phyloP scores from a whole-genome alignment of 148 eudicot species.

The Rhododendron simsii region DNA sequence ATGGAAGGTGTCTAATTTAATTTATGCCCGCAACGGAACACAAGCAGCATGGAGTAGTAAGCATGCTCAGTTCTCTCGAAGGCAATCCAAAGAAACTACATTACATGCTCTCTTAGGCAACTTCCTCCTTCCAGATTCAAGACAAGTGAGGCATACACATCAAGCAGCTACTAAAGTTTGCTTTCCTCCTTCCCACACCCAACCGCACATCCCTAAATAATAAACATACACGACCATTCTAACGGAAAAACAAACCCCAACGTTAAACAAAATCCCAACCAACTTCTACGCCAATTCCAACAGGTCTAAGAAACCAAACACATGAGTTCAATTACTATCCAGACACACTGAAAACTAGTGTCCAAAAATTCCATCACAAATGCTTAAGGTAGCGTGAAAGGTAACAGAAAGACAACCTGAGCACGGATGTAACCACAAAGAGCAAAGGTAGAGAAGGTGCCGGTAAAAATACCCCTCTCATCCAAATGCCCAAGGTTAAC shows the following conservation, averaged over 20 bases:
- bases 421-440: conserved; percentile 81
- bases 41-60: neutral
- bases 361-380: neutral
- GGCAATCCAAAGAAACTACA: conserved; percentile 3
- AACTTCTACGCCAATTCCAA: neutral
- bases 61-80: conserved; percentile 15
- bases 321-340: neutral
- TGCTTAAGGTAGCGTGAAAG: neutral
- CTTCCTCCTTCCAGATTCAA: neutral
- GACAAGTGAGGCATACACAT: neutral
- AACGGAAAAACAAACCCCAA: neutral
- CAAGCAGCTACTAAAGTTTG: neutral
- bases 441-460: conserved; percentile 66
- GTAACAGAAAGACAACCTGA: conserved; percentile 40
- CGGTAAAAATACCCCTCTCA: conserved; percentile 61
- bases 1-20: neutral
- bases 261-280: neutral
- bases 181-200: neutral
- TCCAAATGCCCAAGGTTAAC: conserved; percentile 80
- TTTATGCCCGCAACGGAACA: conserved; percentile 28
- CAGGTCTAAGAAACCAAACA: neutral
- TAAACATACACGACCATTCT: neutral
- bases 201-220: neutral
- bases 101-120: neutral
- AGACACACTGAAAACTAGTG: neutral